A percentile compares a stretch with the other conserved stretches of the same genome.
Evolutionary conservation across 345 rosid genomes (phyloP).

Genomic region (Salix arbutifolia): DNA sequence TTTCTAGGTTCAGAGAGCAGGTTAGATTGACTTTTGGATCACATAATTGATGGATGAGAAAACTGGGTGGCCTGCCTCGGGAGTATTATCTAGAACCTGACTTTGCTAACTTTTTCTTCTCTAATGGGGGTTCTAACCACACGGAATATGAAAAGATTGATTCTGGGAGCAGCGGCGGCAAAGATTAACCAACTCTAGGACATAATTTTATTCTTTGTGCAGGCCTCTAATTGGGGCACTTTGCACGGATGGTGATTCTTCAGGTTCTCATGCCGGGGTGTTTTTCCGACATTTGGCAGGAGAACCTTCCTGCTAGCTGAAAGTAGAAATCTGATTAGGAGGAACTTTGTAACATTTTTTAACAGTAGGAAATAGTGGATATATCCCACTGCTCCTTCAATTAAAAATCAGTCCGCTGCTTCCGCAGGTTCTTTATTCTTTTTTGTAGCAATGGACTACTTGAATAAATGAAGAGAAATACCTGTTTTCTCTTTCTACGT

Average conservation of each 20-base stretch:
- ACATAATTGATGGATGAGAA: conserved; percentile 17
- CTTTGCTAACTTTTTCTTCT: conserved; percentile 47
- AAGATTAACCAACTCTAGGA: conserved; percentile 44
- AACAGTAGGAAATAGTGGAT: conserved; percentile 21
- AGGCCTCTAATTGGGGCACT: conserved; percentile 33
- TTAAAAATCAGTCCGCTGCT: conserved; percentile 34
- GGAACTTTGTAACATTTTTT: conserved; percentile 36
- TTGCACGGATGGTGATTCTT: conserved; percentile 46
- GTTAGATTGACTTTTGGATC: conserved; percentile 28
- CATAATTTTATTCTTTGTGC: conserved; percentile 56
- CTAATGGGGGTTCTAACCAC: conserved; percentile 48
- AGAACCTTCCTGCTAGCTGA: conserved; percentile 43
- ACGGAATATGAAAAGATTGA: conserved; percentile 32
- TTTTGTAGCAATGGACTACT: conserved; percentile 30
- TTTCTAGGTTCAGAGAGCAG: conserved; percentile 43
- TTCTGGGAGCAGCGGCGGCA: conserved; percentile 39
- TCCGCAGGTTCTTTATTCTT: conserved; percentile 39
- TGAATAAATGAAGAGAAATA: conserved; percentile 31
- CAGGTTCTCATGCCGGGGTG: conserved; percentile 47
- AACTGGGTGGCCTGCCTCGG: conserved; percentile 28
- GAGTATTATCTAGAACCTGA: conserved; percentile 37
- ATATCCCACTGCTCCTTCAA: conserved; percentile 22
- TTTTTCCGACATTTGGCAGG: conserved; percentile 45
- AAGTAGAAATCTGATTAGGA: conserved; percentile 33
- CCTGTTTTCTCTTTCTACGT: neutral